Percentiles rank a stretch among this genome's conserved stretches.
These are phyloP conservation scores for Podosphaera aphanis DNA, from an alignment of 2,329 filamentous ascomycete genomes.

Conservation along the genomic window DNA sequence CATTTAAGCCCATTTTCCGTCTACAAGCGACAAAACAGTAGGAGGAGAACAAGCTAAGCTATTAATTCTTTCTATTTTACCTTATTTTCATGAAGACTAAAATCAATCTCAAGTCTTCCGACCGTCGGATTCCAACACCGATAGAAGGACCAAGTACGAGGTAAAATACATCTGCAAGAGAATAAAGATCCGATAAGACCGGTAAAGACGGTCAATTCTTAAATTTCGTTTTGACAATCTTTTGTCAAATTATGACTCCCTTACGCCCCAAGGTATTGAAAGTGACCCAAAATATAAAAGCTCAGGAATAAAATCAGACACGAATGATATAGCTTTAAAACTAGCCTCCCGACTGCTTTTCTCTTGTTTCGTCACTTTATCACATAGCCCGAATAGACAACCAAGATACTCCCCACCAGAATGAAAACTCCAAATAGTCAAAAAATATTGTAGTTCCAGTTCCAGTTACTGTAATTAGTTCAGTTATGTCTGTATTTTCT, in stretches of 20 bases:
- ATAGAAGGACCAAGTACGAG: background rate
- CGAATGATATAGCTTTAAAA: background rate
- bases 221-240: background rate
- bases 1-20: too few relatives aligned
- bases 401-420: background rate
- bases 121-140: background rate
- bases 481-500: background rate
- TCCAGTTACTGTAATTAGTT: background rate
- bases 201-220: background rate
- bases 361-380: background rate
- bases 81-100: too few relatives aligned
- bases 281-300: background rate
- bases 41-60: too few relatives aligned
- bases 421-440: slow-evolving; percentile 1
- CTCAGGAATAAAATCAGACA: background rate
- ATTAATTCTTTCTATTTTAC: too few relatives aligned
- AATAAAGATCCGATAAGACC: background rate
- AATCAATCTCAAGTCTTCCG: too few relatives aligned
- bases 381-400: background rate
- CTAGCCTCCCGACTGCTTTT: background rate
- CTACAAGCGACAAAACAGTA: too few relatives aligned
- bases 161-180: background rate
- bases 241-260: background rate
- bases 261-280: background rate
- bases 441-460: background rate